Evolutionary conservation across 106 monocot species (phyloP), one percentile per base, ranked within the genome.

Genomic region (Dioscorea dumetorum): DNA sequence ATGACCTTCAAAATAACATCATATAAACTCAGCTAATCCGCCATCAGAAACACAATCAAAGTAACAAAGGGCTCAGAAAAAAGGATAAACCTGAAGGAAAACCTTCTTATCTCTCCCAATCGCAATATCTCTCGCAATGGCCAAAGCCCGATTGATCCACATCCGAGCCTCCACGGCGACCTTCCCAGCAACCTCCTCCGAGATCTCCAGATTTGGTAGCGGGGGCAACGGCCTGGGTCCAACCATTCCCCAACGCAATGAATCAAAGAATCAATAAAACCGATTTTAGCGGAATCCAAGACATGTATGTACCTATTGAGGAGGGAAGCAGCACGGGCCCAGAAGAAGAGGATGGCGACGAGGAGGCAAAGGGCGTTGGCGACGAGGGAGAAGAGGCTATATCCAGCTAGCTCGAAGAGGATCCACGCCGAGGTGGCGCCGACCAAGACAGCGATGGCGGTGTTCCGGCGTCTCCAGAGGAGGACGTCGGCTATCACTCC

Each of bases 251-350:
- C 2, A 22, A 33, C 22, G 3, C 41, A n/a, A 34, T 21, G 18
- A 24, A 71, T 19, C 61, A 50, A n/a, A 12, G 20, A 66, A 56
- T 17, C 4, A 49, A 32, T 11, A 20, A 71, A 71, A 24, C 13
- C 10, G 24, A 49, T n/a, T 20, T 2, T 22, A 50, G 51, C 18
- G 9, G 28, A 49, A 15, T 56, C 19, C 41, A 61, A 60, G 11
- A n/a, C n/a, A n/a, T n/a, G 13, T 3, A 2, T 1, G n/a, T 41
- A 93, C 93, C 97, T 77, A 69, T 90, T 92, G 72, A 99, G 90
- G 60, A 93, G 88, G 13, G 76, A 62, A 3, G 97, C 97, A 22
- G 97, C 84, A 73, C 82, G 82, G 50, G 92, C 97, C 97, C 97
- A 99, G 64, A 92, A 83, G 85, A 99, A 99, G 74, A 99, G 80